phyloP scores from a whole-genome alignment of 2,329 filamentous ascomycete genomes.

The Fusarium dimerum region DNA sequence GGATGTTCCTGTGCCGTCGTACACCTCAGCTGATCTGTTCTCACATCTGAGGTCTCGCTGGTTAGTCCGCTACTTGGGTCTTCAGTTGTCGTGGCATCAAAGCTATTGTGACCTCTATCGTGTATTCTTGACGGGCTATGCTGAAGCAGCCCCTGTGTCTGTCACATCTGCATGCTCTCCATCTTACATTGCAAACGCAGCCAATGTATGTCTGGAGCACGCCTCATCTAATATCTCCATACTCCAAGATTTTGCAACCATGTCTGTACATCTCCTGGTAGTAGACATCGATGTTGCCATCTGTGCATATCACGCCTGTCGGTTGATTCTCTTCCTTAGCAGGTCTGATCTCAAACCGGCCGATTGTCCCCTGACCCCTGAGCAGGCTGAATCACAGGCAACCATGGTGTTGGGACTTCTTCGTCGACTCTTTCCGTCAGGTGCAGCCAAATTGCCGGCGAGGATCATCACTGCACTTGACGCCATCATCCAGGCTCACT shows the following conservation, averaged over 20 bases:
- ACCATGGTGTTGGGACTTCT: not conserved
- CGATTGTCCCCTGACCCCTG: not conserved
- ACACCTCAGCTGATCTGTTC: conserved; percentile 1
- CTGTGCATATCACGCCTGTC: conserved; percentile 7
- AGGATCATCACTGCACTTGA: conserved; percentile 5
- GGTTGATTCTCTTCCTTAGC: conserved; percentile 6
- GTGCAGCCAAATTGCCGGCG: not conserved
- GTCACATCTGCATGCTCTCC: not conserved
- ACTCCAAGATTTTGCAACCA: conserved; percentile 17
- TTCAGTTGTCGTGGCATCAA: conserved; percentile 31
- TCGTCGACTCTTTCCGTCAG: not conserved
- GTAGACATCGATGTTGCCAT: conserved; percentile 3
- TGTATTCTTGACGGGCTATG: conserved; percentile 38
- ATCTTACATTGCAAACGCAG: conserved; percentile 28
- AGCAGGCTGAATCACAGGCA: not conserved
- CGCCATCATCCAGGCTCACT: not conserved
- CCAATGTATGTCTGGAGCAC: conserved; percentile 35
- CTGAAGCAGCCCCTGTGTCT: conserved; percentile 35
- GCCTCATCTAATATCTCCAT: conserved; percentile 37
- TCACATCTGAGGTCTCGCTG: conserved; percentile 13
- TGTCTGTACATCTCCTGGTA: conserved; percentile 9
- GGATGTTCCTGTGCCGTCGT: conserved; percentile 3
- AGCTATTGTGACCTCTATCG: conserved; percentile 43
- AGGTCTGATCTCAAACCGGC: not conserved
- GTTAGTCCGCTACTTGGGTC: conserved; percentile 15